Base-by-base conservation (phyloP, 2,329 filamentous ascomycete genomes). In the Fusarium chuoi region DNA sequence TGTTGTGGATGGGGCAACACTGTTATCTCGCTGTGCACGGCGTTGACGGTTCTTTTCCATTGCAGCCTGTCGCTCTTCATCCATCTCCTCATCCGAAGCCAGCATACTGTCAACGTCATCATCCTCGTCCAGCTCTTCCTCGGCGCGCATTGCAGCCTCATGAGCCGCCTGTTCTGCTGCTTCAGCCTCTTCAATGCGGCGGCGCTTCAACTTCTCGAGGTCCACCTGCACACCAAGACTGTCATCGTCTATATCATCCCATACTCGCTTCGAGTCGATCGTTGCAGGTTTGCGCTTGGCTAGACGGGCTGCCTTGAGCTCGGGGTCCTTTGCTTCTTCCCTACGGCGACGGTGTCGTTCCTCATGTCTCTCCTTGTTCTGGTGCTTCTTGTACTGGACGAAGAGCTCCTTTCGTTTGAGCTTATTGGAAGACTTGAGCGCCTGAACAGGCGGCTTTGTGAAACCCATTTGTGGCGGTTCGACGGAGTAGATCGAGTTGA, bases 211-310 rank as follows among this genome's bases (percentile, higher is more conserved):
- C 78, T 88, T 85, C 75, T 90, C 87, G 62, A 92, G 83, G 71
- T 92, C 88, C 38, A 91, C 88, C 74, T 85, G 84, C 20, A 84
- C 83, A 71, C 87, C 87, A 11, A 90, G 84, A 55, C 84, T 87
- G 74, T 92, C 89, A 63, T 88, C 88, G 54, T 91, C 91, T 56
- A 89, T 89, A 59, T 95, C 91, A 78, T 98, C 95, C 94, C 94
- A 98, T 38, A 94, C 91, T 81, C 96, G 90, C 86, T 98, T 98
- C 78, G 91, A 90, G 78, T 98, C 95, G 65, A 98, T 88, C 1
- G 94, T 97, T 62, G 90, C 82, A 1, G 96, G 93, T 48, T 95
- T 88, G 84, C 98, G 98, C 75, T 89, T 90, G 68, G 90, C 91
- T 69, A 96, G 86, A 77, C 96, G 90, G 74, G 92, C 89, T 70